phyloP scores from a whole-genome alignment of 495 filamentous ascomycete genomes.

The Cenococcum geophilum region DNA sequence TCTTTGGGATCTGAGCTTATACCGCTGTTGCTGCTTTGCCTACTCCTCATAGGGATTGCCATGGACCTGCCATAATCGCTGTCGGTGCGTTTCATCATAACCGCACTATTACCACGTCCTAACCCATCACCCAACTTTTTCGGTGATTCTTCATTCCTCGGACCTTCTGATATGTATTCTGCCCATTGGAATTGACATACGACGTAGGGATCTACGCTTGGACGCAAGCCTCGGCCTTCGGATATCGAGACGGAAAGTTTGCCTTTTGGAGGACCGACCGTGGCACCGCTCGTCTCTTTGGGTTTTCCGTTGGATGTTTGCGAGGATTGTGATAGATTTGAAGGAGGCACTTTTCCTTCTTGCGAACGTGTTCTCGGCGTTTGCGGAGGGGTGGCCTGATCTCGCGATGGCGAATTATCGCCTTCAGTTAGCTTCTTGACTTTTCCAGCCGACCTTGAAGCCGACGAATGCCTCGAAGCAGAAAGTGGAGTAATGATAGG shows the following conservation, averaged over 20 bases:
- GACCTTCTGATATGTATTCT: conserved; percentile 87
- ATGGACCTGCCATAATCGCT: conserved; percentile 76
- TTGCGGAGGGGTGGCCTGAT: conserved; percentile 85
- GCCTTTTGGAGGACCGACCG: conserved; percentile 65
- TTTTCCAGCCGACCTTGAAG: conserved; percentile 56
- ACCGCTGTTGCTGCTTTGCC: conserved; percentile 91
- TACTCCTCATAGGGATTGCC: conserved; percentile 92
- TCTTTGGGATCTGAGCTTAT: conserved; percentile 40
- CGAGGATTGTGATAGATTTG: conserved; percentile 18
- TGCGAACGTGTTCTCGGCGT: conserved; percentile 80
- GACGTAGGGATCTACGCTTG: conserved; percentile 83
- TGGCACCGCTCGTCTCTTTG: conserved; percentile 37
- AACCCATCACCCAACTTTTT: conserved; percentile 38
- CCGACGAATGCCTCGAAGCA: conserved; percentile 33
- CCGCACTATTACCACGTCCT: conserved; percentile 32
- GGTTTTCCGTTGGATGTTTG: conserved; percentile 21
- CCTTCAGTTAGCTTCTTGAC: conserved; percentile 84
- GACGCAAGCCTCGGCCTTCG: conserved; percentile 74
- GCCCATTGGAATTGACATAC: conserved; percentile 96
- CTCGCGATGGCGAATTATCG: conserved; percentile 50
- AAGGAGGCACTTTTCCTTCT: conserved; percentile 40
- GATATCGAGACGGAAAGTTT: conserved; percentile 83
- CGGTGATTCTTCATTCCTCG: conserved; percentile 48
- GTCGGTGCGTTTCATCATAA: conserved; percentile 59
- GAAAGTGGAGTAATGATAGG: conserved; percentile 44